Evolutionary conservation across 2,329 filamentous ascomycete genomes (phyloP), one percentile per base, ranked within the genome.

Genomic region (Didymella keratinophila): DNA sequence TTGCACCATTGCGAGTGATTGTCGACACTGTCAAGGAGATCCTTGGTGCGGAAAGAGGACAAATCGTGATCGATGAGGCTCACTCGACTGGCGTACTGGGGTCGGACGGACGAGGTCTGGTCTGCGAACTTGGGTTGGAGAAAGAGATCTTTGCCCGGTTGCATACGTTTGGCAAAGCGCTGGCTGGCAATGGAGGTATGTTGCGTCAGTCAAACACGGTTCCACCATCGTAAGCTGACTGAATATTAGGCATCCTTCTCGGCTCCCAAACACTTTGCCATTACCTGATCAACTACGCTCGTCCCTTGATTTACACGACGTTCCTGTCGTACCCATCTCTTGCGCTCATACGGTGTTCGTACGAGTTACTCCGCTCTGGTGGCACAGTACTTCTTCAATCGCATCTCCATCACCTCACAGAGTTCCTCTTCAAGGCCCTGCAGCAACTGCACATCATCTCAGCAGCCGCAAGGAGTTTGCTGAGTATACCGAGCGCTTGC

Each of bases 131-230:
- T n/a, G 84, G 83, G 0, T 74, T 90, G 0, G 84, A 90, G 61
- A 62, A 78, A 4, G 75, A 80, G 10, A 75, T 89, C 6, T 87
- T 84, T 72, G 84, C 83, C 5, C 76, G 87, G 4, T 71, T 90
- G 12, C 82, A 89, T 56, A 89, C 87, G 0, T 90, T 90, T 74
- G 87, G 88, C 1, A 90, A 90, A 69, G 86, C 87, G 0, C 78
- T 90, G 77, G 83, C 86, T 11, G 88, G 86, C 63, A 86, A 88
- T 58, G 91, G 91, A 69, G 89, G 89, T 91, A 76, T 68, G 82
- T 34, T 28, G 2, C n/a, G 23, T 21, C 2, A 43, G n/a, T 32
- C 18, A 9, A 37, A 5, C 12, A 7, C 16, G 32, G 14, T 39
- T 18, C 23, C 39, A 47, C 20, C 12, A 46, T 23, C 11, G 20